A percentile compares a stretch with the other conserved stretches of the same genome.
Conservation (phyloP, 2,329 filamentous ascomycete genomes). For the Xylaria sp. region DNA sequence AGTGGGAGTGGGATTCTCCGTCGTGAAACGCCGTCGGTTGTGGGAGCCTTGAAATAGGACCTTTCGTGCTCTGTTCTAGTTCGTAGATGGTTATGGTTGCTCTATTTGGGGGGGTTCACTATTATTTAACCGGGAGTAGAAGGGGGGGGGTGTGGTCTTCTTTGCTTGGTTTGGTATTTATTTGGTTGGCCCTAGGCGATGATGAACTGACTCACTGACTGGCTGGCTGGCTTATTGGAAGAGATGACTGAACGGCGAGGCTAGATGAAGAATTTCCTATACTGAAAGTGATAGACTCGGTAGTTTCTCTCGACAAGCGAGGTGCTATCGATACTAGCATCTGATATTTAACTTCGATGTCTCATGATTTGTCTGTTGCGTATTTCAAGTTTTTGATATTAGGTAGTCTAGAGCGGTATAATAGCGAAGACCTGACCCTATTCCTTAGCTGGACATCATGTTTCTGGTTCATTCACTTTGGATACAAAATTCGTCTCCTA, state of each 20-base stretch:
- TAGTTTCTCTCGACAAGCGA: too few species aligned
- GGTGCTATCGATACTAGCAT: too few species aligned
- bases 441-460: not conserved
- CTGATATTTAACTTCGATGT: not conserved
- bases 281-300: not conserved
- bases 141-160: not conserved
- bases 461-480: not conserved
- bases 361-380: not conserved
- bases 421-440: not conserved
- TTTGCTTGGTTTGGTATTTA: not conserved
- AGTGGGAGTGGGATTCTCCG: too few species aligned
- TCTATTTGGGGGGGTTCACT: not conserved
- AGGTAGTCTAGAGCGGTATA: not conserved
- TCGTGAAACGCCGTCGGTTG: too few species aligned
- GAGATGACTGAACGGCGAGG: not conserved
- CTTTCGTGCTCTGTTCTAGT: not conserved
- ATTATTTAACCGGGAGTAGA: too few species aligned
- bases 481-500: not conserved
- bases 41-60: not conserved
- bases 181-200: not conserved
- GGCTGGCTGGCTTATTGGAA: not conserved
- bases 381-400: not conserved
- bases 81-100: not conserved
- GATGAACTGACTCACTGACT: not conserved
- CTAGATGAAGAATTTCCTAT: too few species aligned